Evolutionary conservation across 768 basidiomycete genomes (phyloP).

Genomic region (Lactarius hengduanensis): DNA sequence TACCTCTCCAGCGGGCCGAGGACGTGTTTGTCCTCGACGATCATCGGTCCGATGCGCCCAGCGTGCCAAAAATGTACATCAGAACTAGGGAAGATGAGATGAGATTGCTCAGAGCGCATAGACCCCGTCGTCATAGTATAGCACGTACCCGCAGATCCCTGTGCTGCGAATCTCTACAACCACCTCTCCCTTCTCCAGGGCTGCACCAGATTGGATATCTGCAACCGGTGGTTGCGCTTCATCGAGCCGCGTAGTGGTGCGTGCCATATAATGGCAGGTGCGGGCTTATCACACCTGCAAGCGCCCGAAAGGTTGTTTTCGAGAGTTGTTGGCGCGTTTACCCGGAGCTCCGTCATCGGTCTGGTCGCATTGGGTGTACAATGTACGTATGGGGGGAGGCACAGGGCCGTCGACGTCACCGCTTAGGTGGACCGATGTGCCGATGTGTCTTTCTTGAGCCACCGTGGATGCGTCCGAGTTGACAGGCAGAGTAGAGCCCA

Average conservation of each 20-base stretch:
- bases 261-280: no score
- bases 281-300: no score
- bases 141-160: conserved; percentile 63
- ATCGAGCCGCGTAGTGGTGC: conserved; percentile 28
- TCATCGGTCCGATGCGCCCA: conserved; percentile 66
- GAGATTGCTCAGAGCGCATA: not conserved
- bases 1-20: conserved; percentile 62
- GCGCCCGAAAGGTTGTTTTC: no score
- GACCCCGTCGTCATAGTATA: not conserved
- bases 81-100: conserved; percentile 43
- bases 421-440: no score
- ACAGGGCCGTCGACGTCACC: no score
- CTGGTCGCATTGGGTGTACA: no score
- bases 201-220: conserved; percentile 19
- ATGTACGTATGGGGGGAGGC: no score
- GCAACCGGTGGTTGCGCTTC: conserved; percentile 33
- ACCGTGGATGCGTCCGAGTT: no score
- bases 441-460: no score
- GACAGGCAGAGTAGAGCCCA: no score
- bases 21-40: conserved; percentile 56
- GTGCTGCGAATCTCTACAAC: conserved; percentile 65
- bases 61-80: conserved; percentile 77
- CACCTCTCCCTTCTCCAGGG: conserved; percentile 49
- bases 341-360: no score
- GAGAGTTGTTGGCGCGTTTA: no score